Conservation (phyloP, 2,329 filamentous ascomycete genomes). For the Nigrograna mackinnonii region DNA sequence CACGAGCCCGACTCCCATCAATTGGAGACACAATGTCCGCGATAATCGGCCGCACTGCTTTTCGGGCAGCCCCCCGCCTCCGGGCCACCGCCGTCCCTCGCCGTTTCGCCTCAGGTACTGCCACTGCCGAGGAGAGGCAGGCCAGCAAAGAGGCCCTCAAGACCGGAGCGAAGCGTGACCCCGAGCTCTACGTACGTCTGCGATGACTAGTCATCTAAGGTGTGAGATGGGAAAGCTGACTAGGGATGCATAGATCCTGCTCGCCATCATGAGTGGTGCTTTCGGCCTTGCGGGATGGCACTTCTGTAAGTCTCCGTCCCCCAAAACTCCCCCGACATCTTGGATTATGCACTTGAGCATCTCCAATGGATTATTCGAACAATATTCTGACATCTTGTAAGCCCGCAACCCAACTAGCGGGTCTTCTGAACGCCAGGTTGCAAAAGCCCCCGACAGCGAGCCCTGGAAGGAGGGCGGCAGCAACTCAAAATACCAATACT, state of each 20-base stretch:
- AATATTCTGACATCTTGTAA: no score
- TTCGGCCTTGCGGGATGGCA: slow-evolving; percentile 90
- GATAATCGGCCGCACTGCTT: slow-evolving; percentile 48
- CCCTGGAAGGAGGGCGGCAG: slow-evolving; percentile 77
- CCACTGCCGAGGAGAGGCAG: slow-evolving; percentile 48
- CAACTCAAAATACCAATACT: slow-evolving; percentile 65
- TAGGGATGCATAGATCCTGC: slow-evolving; percentile 69
- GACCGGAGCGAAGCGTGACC: slow-evolving; percentile 69
- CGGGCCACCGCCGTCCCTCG: slow-evolving; percentile 36
- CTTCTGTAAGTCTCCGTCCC: slow-evolving; percentile 63
- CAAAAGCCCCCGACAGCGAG: slow-evolving; percentile 77
- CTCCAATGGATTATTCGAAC: no score
- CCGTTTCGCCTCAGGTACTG: slow-evolving; percentile 35
- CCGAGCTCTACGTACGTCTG: slow-evolving; percentile 71
- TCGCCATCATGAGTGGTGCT: slow-evolving; percentile 86
- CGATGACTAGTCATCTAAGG: no score
- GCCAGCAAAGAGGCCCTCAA: slow-evolving; percentile 55
- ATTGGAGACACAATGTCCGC: slow-evolving; percentile 47
- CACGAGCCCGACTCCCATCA: slow-evolving; percentile 11
- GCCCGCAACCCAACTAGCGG: slow-evolving; percentile 83
- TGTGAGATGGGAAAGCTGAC: slow-evolving; percentile 21
- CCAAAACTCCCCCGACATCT: no score
- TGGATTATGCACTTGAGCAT: no score
- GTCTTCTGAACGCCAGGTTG: slow-evolving; percentile 78
- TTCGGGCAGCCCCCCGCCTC: slow-evolving; percentile 51